Conservation (phyloP, 345 rosid genomes). For the Durio zibethinus region DNA sequence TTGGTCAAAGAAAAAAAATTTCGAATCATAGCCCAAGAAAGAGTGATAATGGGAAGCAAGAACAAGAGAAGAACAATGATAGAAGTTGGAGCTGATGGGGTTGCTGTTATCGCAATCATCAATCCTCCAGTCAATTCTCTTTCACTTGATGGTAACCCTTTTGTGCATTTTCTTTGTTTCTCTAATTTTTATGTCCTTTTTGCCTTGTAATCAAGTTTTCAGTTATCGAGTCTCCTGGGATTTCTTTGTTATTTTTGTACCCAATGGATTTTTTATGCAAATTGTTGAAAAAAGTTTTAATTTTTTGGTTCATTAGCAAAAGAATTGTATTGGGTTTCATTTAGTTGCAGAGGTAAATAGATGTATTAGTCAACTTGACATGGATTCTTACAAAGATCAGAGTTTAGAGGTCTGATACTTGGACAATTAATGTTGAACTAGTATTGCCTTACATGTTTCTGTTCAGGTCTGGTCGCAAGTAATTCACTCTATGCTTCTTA, state of each 20-base stretch:
- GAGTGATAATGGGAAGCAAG: slow-evolving; percentile 31
- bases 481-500: neutral
- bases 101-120: slow-evolving; percentile 81
- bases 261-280: neutral
- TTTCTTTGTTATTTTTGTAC: neutral
- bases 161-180: neutral
- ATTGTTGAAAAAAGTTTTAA: neutral
- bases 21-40: neutral
- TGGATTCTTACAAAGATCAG: neutral
- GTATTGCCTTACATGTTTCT: neutral
- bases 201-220: slow-evolving; percentile 10
- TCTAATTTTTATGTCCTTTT: neutral
- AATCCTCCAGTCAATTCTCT: slow-evolving; percentile 94
- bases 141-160: slow-evolving; percentile 57
- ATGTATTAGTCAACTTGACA: neutral
- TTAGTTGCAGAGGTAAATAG: neutral
- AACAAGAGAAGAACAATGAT: slow-evolving; percentile 56
- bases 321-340: neutral
- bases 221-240: neutral
- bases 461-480: neutral
- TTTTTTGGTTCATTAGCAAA: neutral
- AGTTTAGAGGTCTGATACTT: neutral
- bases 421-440: neutral
- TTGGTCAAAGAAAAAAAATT: slow-evolving; percentile 2
- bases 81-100: slow-evolving; percentile 85